Evolutionary conservation across 2,329 filamentous ascomycete genomes (phyloP), one percentile per base, ranked within the genome.

Genomic region (Sarocladium oryzae): DNA sequence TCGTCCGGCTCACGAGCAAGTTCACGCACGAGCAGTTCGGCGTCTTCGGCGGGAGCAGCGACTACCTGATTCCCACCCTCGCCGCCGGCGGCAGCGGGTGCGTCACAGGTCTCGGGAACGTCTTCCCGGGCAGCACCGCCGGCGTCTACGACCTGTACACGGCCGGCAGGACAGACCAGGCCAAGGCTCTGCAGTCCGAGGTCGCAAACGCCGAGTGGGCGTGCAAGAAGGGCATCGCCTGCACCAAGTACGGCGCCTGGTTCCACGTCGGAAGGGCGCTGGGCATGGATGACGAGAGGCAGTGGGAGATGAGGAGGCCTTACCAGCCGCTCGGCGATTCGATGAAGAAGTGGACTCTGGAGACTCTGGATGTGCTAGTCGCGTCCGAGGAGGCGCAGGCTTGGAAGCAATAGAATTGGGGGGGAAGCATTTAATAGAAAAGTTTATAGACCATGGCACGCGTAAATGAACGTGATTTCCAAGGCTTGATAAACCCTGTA

Each of bases 1-100:
- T 85, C 55, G 86, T 84, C 49, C 82, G 70, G 60, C 74, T 78
- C 56, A 81, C 67, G 33, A 59, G 65, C 36, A 60, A 67, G 23
- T 71, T 68, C 18, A 57, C 55, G 0, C 68, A 65, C 2, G 60
- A 60, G 6, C 66, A 73, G 38, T 74, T 75, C 20, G 67, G 63
- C 18, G 69, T 73, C 1, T 72, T 67, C 48, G 70, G 70, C 0
- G 72, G 72, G 2, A 71, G 68, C 33, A 69, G 66, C 10, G 72
- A 75, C 54, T 73, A 69, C 54, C 58, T 74, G 0, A 58, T 73
- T 1, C 70, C 71, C 1, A 67, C 68, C 0, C 60, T 74, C 4
- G 60, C 66, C 9, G 64, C 62, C 1, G 69, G 66, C 8, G 72
- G 65, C 38, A 68, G 63, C 24, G 74, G 66, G 20, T 75, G 70